phyloP scores from a whole-genome alignment of 2,329 filamentous ascomycete species.

The Mollisia scopiformis region DNA sequence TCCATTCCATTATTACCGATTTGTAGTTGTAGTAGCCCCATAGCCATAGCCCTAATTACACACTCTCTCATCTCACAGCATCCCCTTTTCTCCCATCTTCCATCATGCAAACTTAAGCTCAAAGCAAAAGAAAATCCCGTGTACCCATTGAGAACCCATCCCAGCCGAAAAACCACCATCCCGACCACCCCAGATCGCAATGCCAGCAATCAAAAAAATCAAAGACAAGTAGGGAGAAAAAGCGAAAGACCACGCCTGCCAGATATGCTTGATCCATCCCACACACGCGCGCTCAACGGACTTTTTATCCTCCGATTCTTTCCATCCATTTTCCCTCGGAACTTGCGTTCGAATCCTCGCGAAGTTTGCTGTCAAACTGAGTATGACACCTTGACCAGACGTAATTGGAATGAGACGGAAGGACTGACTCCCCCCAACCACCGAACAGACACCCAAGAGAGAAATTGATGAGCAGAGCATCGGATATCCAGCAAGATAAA shows the following conservation, averaged over 20 bases:
- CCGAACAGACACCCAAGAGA: neutral
- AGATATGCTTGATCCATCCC: constrained; percentile 14
- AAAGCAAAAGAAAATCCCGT: neutral
- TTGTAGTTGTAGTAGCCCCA: neutral
- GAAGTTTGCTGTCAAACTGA: neutral
- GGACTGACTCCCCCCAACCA: neutral
- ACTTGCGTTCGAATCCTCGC: neutral
- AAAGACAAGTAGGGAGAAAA: neutral
- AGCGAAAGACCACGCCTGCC: constrained; percentile 17
- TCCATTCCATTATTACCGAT: constrained; percentile 7
- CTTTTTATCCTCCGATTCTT: constrained; percentile 4
- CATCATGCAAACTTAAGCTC: neutral
- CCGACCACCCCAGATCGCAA: constrained; percentile 8
- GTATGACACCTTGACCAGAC: neutral
- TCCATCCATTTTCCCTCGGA: neutral
- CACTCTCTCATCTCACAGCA: neutral
- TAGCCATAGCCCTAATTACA: constrained; percentile 5
- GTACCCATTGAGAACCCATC: neutral
- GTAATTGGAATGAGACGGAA: neutral
- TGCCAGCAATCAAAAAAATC: constrained; percentile 1
- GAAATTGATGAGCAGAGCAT: constrained; percentile 12
- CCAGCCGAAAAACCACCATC: neutral
- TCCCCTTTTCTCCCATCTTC: neutral
- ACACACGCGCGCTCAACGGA: neutral
- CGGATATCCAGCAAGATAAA: constrained; percentile 13